Evolutionary conservation across 768 basidiomycete species (phyloP), one percentile per base, ranked within the genome.

Genomic region (Hemileccinum impolitum): DNA sequence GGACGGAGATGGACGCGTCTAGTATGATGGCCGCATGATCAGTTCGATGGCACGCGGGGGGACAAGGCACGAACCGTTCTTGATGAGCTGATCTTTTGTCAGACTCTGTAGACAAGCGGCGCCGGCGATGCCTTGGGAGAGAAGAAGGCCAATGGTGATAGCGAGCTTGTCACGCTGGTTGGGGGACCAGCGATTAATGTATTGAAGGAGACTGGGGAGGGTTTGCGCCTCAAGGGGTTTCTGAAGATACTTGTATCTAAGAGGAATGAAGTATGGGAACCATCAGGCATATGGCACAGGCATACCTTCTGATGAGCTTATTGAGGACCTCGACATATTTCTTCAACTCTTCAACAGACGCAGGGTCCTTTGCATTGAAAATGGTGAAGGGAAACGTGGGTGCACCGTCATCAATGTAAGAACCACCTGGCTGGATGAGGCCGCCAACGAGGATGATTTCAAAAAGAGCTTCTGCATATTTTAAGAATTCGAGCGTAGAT

Each of bases 191-290:
- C 87, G 87, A 63, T 90, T 82, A 65, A 86, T 82, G 63, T 93
- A 92, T 70, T 97, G 94, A 51, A 99, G 72, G 42, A 98, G 77
- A 39, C 78, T 78, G 3, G 91, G 90, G 13, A 98, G 78, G 47
- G 90, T 79, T 31, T 77, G 79, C 66, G 84, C 87, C 70, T 97
- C 95, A 41, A 99, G 84, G 38, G 95, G 93, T 70, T 87, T 93
- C 71, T 97, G 95, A 60, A 99, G 90, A 78, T 98, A 99, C 72
- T 97, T 97, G 79, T 97, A 98, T 73, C 94, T 95, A 63, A 47
- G 37, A 31, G 31, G 18, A 17, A 41, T 50, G 56, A 57, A 43
- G 17, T 7, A 8, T 21, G 32, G 14, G 14, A 7, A 45, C 30
- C 3, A 39, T 48, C 48, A 42, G 50, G 53, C 50, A 56, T 15